phyloP scores from a whole-genome alignment of 129 eudicot genomes.

The Lonicera japonica region DNA sequence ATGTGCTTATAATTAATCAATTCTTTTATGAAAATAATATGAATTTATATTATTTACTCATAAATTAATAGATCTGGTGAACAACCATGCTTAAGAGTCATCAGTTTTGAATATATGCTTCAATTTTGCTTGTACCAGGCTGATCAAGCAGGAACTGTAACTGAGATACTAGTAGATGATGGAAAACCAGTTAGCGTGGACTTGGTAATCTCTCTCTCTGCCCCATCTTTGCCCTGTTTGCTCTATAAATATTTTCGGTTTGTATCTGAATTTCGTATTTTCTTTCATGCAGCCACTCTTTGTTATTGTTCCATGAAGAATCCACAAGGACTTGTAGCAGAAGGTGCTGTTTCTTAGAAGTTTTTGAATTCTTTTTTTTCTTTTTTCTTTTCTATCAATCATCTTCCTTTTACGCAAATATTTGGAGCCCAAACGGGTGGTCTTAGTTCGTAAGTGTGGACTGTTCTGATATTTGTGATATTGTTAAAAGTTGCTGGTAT shows the following conservation, averaged over 20 bases:
- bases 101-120: neutral
- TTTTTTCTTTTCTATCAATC: too few relatives aligned
- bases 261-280: neutral
- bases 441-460: neutral
- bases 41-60: too few relatives aligned
- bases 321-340: neutral
- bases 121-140: neutral
- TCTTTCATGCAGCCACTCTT: slow-evolving; percentile 13
- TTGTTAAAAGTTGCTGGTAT: too few relatives aligned
- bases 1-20: too few relatives aligned
- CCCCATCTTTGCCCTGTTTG: neutral
- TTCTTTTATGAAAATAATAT: too few relatives aligned
- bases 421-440: neutral
- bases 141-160: slow-evolving; percentile 9
- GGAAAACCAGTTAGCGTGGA: slow-evolving; percentile 16
- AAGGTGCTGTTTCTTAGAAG: neutral
- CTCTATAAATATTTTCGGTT: neutral
- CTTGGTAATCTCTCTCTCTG: slow-evolving; percentile 9
- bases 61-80: neutral
- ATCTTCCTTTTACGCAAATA: neutral
- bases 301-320: slow-evolving; percentile 2
- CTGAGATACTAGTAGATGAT: slow-evolving; percentile 11
- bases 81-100: neutral
- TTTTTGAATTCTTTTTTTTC: too few relatives aligned
- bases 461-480: neutral